Conservation (phyloP, 768 basidiomycete species). For the Gloeophyllum trabeum region DNA sequence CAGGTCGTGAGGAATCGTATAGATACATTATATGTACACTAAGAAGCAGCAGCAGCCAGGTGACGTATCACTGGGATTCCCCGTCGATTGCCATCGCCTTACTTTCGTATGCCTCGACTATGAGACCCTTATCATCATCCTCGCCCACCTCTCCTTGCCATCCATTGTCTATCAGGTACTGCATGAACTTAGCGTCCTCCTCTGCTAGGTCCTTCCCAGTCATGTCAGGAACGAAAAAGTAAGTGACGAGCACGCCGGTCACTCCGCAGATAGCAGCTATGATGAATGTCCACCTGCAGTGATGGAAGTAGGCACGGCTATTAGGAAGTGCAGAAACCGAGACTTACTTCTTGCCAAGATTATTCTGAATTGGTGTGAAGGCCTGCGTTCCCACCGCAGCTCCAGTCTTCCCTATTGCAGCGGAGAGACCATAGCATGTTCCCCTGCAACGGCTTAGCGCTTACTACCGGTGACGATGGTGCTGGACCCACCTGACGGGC, state of each 20-base stretch:
- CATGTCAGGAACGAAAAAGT: conserved; percentile 59
- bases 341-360: conserved; percentile 52
- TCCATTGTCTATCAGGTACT: conserved; percentile 49
- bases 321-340: too few species aligned
- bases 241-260: conserved; percentile 51
- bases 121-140: conserved; percentile 25
- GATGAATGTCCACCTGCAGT: conserved; percentile 51
- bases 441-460: conserved; percentile 29
- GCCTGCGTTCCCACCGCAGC: conserved; percentile 65
- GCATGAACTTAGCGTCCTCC: conserved; percentile 51
- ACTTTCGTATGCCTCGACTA: conserved; percentile 8
- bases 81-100: conserved; percentile 4
- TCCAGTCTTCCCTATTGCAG: conserved; percentile 59
- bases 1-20: not conserved
- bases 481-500: conserved; percentile 38
- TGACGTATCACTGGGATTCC: not conserved
- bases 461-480: too few species aligned
- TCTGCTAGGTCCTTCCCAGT: conserved; percentile 55
- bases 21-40: not conserved
- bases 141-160: conserved; percentile 59
- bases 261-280: conserved; percentile 60
- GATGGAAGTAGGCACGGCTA: too few species aligned
- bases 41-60: too few species aligned
- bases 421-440: conserved; percentile 59
- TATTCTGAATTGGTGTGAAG: conserved; percentile 56